Base-by-base conservation (phyloP, 2,329 filamentous ascomycete genomes). In the Xylariales sp. region DNA sequence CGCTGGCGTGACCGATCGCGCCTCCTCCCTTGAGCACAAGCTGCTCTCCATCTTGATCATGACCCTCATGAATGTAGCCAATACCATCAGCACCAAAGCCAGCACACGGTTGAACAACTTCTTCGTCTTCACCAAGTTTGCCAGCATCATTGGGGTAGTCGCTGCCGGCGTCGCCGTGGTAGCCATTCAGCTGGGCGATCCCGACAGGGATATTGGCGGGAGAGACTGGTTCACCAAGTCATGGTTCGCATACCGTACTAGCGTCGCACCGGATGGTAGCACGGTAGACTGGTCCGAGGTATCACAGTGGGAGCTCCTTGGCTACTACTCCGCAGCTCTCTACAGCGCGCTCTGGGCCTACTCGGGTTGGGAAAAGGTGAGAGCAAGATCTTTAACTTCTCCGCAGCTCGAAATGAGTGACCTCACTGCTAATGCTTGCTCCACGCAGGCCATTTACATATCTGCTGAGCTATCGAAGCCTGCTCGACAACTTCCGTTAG, bases 301-400 rank as follows among this genome's bases (percentile, higher is more conserved):
- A 29, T 60, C 66, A 5, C 54, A 63, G 19, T 83, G 78, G 79
- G 74, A 78, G 40, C 63, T 74, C 10, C 67, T 81, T 18, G 78
- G 78, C 0, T 73, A 81, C 46, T 73, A 74, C 40, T 77, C 75
- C 4, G 69, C 76, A 2, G 79, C 78, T 0, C 61, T 82, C 1
- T 82, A 82, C 46, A 78, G 72, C 0, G 76, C 75, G 0, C 52
- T 83, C 0, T 83, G 78, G 78, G 78, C 75, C 0, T 83, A 81
- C 42, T 78, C 74, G 1, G 79, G 79, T 0, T 83, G 79, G 79
- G 79, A 83, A 39, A 82, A 81, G 60, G 76, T 75, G 27, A 60
- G 66, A n/a, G n/a, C n/a, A n/a, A n/a, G n/a, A n/a, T n/a, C n/a
- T n/a, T n/a, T n/a, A n/a, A n/a, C 49, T 27, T 28, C 20, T 10